Base-by-base conservation (phyloP, 192 early-diverging fungal genomes). In the Chytriomyces sp. region DNA sequence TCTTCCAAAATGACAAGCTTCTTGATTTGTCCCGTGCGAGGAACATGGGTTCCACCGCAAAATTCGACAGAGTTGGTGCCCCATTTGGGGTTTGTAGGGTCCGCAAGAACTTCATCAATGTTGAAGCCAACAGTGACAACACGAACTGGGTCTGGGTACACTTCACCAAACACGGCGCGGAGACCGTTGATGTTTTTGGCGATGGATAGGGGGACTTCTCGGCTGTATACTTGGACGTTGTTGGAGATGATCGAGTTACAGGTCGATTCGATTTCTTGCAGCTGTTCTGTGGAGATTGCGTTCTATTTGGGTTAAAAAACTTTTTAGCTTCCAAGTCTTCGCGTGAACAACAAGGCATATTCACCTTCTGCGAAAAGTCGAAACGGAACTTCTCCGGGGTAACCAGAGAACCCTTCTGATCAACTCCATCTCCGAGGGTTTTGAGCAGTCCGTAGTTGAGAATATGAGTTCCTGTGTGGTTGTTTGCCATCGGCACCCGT, bases 41-140 rank as follows among this genome's bases (percentile, higher is more conserved):
- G 84, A 35, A 98, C 96, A 74, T 99, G 97, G 10, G 97, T 98
- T 77, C 97, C 97, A 77, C 97, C 97, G 81, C 97, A 99, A 83
- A 99, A 95, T 85, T 99, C 97, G 68, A 99, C 90, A 49, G 93
- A 95, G 69, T 91, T 91, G 59, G 86, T 85, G 16, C 81, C 79
- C 97, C 97, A 99, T 69, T 91, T 87, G 45, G 86, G 84, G 76
- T 96, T 94, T 24, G 87, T 80, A 6, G 93, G 91, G 83, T 93
- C 87, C 69, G 88, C 86, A 28, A 97, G 82, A n/a, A 99, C 84
- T 35, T 94, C 92, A 71, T 95, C 92, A 20, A 98, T 86, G 77
- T 93, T 91, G 70, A 88, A 90, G 20, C 96, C 96, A 83, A 99
- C 91, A 5, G 95, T 92, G 6, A 99, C 94, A 28, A 99, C 96